Base-by-base conservation (phyloP, 1,139 yeast genomes). In the Candida frijolesensis region DNA sequence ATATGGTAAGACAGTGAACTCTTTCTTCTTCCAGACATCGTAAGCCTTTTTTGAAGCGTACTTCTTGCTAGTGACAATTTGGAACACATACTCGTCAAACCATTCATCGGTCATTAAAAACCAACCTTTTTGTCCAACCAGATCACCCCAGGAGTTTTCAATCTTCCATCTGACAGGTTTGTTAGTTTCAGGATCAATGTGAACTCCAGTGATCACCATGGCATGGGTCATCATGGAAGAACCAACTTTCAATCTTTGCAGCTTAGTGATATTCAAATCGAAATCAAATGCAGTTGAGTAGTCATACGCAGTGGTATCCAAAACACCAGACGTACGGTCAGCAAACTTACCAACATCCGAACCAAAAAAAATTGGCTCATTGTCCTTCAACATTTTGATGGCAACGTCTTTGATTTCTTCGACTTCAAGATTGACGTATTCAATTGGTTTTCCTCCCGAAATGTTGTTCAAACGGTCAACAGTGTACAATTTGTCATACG, bases 71-170 rank as follows among this genome's bases (percentile, higher is more conserved):
- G 87, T 84, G 40, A 89, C 96, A 56, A 89, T 80, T 71, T 89
- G 96, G 73, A 84, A 87, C 42, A 89, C 92, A 66, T 84, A 89
- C 66, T 89, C 91, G 66, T 84, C 85, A 64, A 89, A 88, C 78
- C 89, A 89, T 48, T 82, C 84, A 63, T 88, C 95, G 19, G 94
- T 83, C 96, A 89, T 87, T 53, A 86, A 76, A 63, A 79, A 89
- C 66, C 80, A 84, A 12, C 96, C 96, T 60, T 86, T 85, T 48
- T 78, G 78, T 54, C 96, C 96, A 7, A 79, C 75, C 42, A 79
- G 87, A 49, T 80, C 79, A 55, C 96, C 96, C 96, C 96, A 89
- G 2, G 95, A 87, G 71, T 89, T 89, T 65, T 89, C 92, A 48
- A 89, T 90, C 65, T 86, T 82, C 84, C 92, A 89, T 64, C 96